phyloP scores from a whole-genome alignment of 768 basidiomycete species.

The Pleurotus tuber-regium region DNA sequence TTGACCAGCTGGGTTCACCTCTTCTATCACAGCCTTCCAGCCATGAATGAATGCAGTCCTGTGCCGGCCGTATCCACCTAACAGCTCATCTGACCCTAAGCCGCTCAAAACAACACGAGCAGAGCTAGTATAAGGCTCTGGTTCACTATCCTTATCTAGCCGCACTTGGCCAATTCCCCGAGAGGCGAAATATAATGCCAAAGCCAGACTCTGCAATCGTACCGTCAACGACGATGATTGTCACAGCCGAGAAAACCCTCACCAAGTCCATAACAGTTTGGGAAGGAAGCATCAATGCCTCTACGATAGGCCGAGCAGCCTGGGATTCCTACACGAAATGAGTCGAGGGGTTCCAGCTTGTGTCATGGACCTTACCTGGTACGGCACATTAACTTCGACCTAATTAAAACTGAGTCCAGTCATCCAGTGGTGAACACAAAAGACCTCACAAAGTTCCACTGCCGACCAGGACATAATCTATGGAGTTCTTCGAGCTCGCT shows the following conservation, averaged over 20 bases:
- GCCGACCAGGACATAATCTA: constrained; percentile 69
- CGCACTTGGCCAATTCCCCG: constrained; percentile 67
- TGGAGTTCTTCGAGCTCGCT: constrained; percentile 77
- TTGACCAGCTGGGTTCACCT: constrained; percentile 45
- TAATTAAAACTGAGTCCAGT: constrained; percentile 24
- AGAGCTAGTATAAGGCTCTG: constrained; percentile 59
- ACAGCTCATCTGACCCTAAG: constrained; percentile 90
- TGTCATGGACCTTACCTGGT: constrained; percentile 44
- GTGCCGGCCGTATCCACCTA: constrained; percentile 93
- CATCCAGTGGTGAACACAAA: background rate
- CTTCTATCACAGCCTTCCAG: constrained; percentile 77
- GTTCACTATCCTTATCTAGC: constrained; percentile 23
- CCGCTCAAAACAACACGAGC: constrained; percentile 89
- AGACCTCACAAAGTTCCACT: constrained; percentile 81
- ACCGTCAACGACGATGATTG: background rate
- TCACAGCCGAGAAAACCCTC: constrained; percentile 1
- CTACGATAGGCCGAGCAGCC: constrained; percentile 49
- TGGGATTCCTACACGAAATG: constrained; percentile 58
- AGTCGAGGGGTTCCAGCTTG: constrained; percentile 4
- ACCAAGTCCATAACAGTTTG: constrained; percentile 92
- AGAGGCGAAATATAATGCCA: constrained; percentile 93
- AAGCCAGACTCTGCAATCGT: constrained; percentile 72
- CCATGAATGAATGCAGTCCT: constrained; percentile 69
- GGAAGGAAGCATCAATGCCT: constrained; percentile 75
- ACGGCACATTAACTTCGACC: constrained; percentile 87